Evolutionary conservation across 352 stramenopile genomes (phyloP), one percentile per base, ranked within the genome.

Genomic region (Aphanomyces invadans): DNA sequence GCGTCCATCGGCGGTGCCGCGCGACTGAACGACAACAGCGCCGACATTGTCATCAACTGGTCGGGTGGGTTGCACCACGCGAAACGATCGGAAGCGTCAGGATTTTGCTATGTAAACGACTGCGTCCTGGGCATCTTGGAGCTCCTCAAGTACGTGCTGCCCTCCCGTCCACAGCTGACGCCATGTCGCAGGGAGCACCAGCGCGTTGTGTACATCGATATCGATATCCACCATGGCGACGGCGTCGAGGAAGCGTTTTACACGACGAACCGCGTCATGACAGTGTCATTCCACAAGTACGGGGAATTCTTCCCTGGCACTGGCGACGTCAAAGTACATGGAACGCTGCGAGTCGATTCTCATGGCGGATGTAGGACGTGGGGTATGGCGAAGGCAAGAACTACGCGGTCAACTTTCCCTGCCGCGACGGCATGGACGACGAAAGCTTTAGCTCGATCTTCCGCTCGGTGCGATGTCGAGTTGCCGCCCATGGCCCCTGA

Each of bases 61-160:
- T 89, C 93, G n/a, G 97, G 97, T 38, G 97, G 97, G 26, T 72
- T 99, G 53, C 97, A 99, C 75, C 97, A 99, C 76, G 97, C 97
- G 25, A 99, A 99, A 73, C 98, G 98, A 69, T 96, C 92, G 19
- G 97, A 99, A 74, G 97, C 97, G 9, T 97, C 86, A 33, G 97
- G 97, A 38, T 99, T 99, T 75, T 99, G 97, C 79, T 99, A 99
- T 75, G 92, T 99, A 45, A 99, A 99, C 76, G 97, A 99, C 77
- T 98, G 94, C 71, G 97, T 99, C 33, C 77, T 99, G 26, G 97
- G 93, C 31, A 99, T 99, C 76, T 72, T 99, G 36, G 97, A 99
- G 73, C 76, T 99, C 25, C 79, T 99, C 23, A 99, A 99, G 78
- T 86, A 69, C 25, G 29, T 51, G 26, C 44, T 84, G 56, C 23